Base-by-base conservation (phyloP, 306 rosid genomes). In the Cicer chorassanicum region DNA sequence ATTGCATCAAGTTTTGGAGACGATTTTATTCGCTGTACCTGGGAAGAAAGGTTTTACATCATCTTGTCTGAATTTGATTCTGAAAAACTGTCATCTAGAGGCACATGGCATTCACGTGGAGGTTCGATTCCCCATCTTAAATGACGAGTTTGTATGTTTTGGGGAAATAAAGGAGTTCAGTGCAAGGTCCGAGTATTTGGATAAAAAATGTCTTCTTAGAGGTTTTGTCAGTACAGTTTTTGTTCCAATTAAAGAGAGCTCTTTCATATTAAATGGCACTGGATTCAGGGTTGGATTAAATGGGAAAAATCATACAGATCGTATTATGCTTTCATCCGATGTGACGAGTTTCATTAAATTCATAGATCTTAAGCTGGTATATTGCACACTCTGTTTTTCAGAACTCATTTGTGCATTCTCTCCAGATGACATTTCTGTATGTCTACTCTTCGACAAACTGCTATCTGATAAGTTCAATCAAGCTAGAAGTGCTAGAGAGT, bases 1-100 rank as follows among this genome's bases (percentile, higher is more conserved):
- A 65, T 81, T 94, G 91, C 96, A 90, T 86, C 82, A 64, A 71
- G 60, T 88, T 76, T 76, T 94, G 78, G 93, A 86, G 84, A 85
- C 81, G 82, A 79, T 91, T 66, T 69, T 85, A 73, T 78, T 61
- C 49, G 71, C 72, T 74, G 78, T 59, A 7, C 74, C 86, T 18
- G 79, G 89, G 65, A 82, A 80, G 72, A 86, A 68, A 61, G 77
- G 62, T 69, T 87, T 86, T 59, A 75, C 78, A 68, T 78, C 82
- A 65, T 82, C 93, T 36, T 62, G 85, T 72, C 68, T 69, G 87
- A 85, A 79, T 78, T 81, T 88, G 18, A 70, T 91, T 29, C 86
- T 94, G 76, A 88, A 87, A 68, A 89, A 86, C 50, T 92, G 87
- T 85, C 88, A 79, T 80, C 86, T 94, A 50, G 86, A 80, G 73